Conservation (phyloP, 78 protist genomes). For the Tieghemostelium lacteum region DNA sequence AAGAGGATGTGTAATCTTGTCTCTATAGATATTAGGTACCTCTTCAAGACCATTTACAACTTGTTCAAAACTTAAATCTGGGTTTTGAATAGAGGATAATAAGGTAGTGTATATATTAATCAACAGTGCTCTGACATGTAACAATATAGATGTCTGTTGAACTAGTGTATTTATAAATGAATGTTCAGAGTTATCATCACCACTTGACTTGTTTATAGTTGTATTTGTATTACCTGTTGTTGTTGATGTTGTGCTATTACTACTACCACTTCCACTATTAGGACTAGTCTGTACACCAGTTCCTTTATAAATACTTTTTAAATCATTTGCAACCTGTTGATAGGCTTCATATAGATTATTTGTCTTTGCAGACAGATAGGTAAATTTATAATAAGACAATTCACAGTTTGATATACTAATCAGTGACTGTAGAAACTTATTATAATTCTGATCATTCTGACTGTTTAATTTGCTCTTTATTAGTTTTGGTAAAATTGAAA, state of each 20-base stretch:
- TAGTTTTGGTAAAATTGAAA: slow-evolving; percentile 25
- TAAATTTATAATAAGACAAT: slow-evolving; percentile 40
- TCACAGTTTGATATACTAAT: slow-evolving; percentile 42
- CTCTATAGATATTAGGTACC: slow-evolving; percentile 50
- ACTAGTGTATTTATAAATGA: slow-evolving; percentile 40
- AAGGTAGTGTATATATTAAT: slow-evolving; percentile 40
- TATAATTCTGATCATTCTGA: background rate
- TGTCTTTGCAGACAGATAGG: slow-evolving; percentile 47
- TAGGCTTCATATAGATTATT: slow-evolving; percentile 56
- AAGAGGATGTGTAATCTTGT: slow-evolving; percentile 74
- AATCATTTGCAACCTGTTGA: slow-evolving; percentile 35
- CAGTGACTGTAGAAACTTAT: slow-evolving; percentile 14
- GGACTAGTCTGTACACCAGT: background rate
- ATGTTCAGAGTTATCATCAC: slow-evolving; percentile 37
- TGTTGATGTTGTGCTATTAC: slow-evolving; percentile 1
- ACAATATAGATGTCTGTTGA: slow-evolving; percentile 51
- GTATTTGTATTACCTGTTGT: background rate
- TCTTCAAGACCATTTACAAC: slow-evolving; percentile 27
- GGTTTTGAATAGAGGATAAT: background rate
- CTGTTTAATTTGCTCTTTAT: slow-evolving; percentile 46
- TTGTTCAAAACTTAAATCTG: background rate
- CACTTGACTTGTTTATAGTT: background rate
- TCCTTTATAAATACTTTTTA: slow-evolving; percentile 2
- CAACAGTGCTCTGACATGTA: slow-evolving; percentile 68
- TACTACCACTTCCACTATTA: background rate